Evolutionary conservation across 148 eudicot species (phyloP).

Genomic region (Camellia granthamiana): DNA sequence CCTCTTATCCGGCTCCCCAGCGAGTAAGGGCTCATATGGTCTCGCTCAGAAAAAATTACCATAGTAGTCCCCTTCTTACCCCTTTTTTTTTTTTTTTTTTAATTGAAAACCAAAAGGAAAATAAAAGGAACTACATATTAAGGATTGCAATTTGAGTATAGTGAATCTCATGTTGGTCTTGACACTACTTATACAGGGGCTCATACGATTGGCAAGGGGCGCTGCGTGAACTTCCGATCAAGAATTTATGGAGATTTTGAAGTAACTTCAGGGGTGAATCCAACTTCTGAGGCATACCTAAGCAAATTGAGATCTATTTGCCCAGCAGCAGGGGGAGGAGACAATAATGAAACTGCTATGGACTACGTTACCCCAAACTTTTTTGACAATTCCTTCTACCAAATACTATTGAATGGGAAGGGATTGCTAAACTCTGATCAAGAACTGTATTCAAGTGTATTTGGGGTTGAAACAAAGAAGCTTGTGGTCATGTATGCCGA

Average conservation of each 20-base stretch:
- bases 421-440: slow-evolving; percentile 89
- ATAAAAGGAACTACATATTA: too few species aligned
- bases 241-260: slow-evolving; percentile 88
- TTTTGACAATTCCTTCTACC: slow-evolving; percentile 84
- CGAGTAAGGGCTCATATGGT: too few species aligned
- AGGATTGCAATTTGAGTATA: too few species aligned
- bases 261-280: slow-evolving; percentile 47
- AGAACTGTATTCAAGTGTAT: slow-evolving; percentile 66
- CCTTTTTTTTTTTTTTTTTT: too few species aligned
- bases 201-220: slow-evolving; percentile 92
- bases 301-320: slow-evolving; percentile 53
- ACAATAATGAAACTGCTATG: slow-evolving; percentile 64
- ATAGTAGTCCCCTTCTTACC: too few species aligned
- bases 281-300: slow-evolving; percentile 49
- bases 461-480: slow-evolving; percentile 60
- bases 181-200: slow-evolving; percentile 49
- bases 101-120: too few species aligned
- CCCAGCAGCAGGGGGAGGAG: slow-evolving; percentile 49
- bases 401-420: slow-evolving; percentile 66
- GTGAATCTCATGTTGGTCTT: neutral
- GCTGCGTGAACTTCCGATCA: slow-evolving; percentile 62
- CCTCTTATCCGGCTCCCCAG: too few species aligned
- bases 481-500: slow-evolving; percentile 67
- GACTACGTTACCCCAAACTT: slow-evolving; percentile 66
- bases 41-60: too few species aligned